Percentiles rank a stretch among this genome's conserved stretches.
Conservation (phyloP, 371 early-diverging fungal genomes). For the Polyrhizophydium stewartii region DNA sequence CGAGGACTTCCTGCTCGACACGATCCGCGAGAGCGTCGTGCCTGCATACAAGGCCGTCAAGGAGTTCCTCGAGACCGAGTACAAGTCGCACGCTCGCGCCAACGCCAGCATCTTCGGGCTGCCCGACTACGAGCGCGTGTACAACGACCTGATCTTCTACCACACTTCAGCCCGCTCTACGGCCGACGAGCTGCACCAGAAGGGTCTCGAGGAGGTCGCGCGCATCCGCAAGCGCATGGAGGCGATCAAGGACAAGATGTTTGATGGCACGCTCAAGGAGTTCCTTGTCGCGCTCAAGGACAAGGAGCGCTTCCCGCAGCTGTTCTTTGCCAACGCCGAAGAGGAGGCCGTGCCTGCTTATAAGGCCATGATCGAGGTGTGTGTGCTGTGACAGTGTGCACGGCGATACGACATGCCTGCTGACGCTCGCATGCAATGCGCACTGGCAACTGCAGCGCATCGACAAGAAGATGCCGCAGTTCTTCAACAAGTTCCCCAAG, state of each 20-base stretch:
- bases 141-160: constrained; percentile 18
- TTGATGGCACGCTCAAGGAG: constrained; percentile 27
- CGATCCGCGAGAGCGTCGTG: constrained; percentile 16
- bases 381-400: too few relatives aligned
- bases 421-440: too few relatives aligned
- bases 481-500: constrained; percentile 27
- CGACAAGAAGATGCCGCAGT: constrained; percentile 19
- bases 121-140: constrained; percentile 21
- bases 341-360: constrained; percentile 18
- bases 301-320: constrained; percentile 16
- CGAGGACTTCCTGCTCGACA: constrained; percentile 13
- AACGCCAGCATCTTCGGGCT: constrained; percentile 26
- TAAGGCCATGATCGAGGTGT: constrained; percentile 1
- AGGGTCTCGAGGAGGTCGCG: constrained; percentile 26
- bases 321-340: constrained; percentile 8
- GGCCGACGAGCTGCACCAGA: constrained; percentile 29
- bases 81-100: constrained; percentile 26
- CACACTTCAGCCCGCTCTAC: constrained; percentile 23
- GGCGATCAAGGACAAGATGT: constrained; percentile 20
- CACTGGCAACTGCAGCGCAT: too few relatives aligned
- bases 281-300: constrained; percentile 19
- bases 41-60: constrained; percentile 17
- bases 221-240: constrained; percentile 24
- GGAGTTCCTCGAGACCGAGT: constrained; percentile 32
- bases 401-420: too few relatives aligned